Evolutionary conservation across 176 grass and related monocot genomes (phyloP).

Genomic region (Carex kokanica): DNA sequence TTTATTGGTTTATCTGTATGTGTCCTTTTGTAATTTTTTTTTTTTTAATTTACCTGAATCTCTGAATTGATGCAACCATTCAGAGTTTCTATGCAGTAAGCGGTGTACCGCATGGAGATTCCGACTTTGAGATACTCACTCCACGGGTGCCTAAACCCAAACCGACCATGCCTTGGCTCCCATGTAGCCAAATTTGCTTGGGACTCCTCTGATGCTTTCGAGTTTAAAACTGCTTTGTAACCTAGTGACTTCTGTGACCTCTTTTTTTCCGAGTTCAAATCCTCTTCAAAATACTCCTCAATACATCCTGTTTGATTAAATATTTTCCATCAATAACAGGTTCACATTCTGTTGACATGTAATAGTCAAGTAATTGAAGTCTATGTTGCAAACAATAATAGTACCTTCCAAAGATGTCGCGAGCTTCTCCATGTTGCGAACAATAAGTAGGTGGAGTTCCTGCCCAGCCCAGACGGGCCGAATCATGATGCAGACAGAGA

Average conservation of each 20-base stretch:
- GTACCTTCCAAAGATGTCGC: conserved; percentile 53
- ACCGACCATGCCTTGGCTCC: conserved; percentile 71
- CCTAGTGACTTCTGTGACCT: conserved; percentile 39
- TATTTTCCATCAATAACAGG: neutral
- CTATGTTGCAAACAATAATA: neutral
- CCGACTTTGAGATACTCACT: conserved; percentile 70
- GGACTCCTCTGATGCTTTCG: conserved; percentile 84
- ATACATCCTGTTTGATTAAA: conserved; percentile 41
- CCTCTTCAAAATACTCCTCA: conserved; percentile 45
- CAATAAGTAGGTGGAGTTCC: conserved; percentile 66
- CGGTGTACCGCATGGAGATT: conserved; percentile 65
- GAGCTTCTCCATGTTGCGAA: conserved; percentile 80
- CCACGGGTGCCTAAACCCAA: conserved; percentile 82
- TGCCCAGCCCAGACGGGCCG: conserved; percentile 74
- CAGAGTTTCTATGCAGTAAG: conserved; percentile 84
- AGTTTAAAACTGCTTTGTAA: conserved; percentile 84
- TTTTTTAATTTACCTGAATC: conserved; percentile 20
- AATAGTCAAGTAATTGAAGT: neutral
- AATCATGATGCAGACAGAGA: conserved; percentile 51
- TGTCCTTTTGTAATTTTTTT: neutral
- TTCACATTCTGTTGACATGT: neutral
- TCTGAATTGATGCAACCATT: conserved; percentile 50
- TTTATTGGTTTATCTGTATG: neutral
- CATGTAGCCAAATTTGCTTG: conserved; percentile 88
- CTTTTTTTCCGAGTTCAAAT: neutral